phyloP scores from a whole-genome alignment of 495 filamentous ascomycete genomes.

The Achaetomiella virescens region DNA sequence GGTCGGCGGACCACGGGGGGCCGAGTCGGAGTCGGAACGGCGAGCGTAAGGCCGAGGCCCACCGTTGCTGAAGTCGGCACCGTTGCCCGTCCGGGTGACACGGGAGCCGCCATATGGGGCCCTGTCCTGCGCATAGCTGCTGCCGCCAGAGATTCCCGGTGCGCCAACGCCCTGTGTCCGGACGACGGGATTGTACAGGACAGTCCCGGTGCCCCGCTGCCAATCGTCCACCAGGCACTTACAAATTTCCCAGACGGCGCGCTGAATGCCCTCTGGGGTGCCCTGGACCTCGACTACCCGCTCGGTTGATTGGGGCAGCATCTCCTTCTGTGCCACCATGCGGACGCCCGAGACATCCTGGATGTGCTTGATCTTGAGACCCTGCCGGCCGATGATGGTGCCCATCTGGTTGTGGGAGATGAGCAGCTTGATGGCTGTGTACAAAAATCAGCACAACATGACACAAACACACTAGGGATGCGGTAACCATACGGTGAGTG shows the following conservation, averaged over 20 bases:
- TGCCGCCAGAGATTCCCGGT: constrained; percentile 34
- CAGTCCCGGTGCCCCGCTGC: constrained; percentile 92
- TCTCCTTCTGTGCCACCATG: constrained; percentile 99
- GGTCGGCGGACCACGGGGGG: constrained; percentile 65
- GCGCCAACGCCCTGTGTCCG: constrained; percentile 61
- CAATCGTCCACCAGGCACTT: constrained; percentile 97
- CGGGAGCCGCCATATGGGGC: constrained; percentile 56
- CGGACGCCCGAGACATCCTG: constrained; percentile 94
- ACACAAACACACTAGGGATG: background rate
- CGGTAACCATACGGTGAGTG: constrained; percentile 72
- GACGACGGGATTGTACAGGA: constrained; percentile 93
- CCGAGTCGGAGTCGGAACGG: constrained; percentile 75
- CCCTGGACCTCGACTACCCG: constrained; percentile 95
- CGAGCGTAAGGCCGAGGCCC: constrained; percentile 58
- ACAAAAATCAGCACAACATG: constrained; percentile 18
- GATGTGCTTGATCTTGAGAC: constrained; percentile 98
- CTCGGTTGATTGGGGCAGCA: constrained; percentile 99
- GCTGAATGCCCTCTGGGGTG: constrained; percentile 86
- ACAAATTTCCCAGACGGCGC: constrained; percentile 96
- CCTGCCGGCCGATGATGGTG: constrained; percentile 93
- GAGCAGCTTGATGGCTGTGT: constrained; percentile 82
- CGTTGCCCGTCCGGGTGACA: constrained; percentile 92
- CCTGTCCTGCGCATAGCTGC: constrained; percentile 31
- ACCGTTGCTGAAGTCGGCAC: constrained; percentile 91
- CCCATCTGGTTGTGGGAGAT: constrained; percentile 99